These are phyloP conservation scores for Candida boleticola DNA, from an alignment of 805 yeast genomes.

Conservation along the genomic window DNA sequence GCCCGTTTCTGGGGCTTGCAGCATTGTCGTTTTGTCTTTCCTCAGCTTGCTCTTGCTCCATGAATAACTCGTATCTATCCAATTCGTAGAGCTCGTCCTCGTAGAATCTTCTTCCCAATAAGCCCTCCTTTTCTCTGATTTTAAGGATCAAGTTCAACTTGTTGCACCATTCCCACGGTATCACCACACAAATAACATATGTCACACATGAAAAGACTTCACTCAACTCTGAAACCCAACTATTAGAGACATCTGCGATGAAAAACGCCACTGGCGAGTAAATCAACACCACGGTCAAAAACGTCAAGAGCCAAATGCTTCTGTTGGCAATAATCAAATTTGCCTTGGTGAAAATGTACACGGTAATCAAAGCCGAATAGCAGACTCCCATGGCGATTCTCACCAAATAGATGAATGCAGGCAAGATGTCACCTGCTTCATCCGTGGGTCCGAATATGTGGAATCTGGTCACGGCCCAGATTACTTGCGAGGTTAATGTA, in stretches of 20 bases:
- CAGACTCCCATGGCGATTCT: constrained; percentile 69
- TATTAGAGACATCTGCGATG: constrained; percentile 70
- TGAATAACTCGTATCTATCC: constrained; percentile 38
- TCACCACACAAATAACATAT: constrained; percentile 67
- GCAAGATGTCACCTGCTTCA: constrained; percentile 55
- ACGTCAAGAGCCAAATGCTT: constrained; percentile 52
- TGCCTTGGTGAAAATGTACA: constrained; percentile 52
- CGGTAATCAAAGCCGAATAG: constrained; percentile 62
- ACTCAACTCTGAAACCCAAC: constrained; percentile 72
- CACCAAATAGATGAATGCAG: constrained; percentile 71
- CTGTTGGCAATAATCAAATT: constrained; percentile 48
- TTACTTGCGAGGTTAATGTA: constrained; percentile 53
- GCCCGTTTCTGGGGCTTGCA: background rate
- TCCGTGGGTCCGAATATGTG: constrained; percentile 32
- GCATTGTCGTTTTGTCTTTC: background rate
- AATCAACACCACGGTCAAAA: constrained; percentile 53
- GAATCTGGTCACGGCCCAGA: constrained; percentile 70
- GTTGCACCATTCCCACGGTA: constrained; percentile 87
- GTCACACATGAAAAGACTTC: constrained; percentile 72
- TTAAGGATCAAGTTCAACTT: constrained; percentile 57
- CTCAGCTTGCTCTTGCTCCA: constrained; percentile 27
- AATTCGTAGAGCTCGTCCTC: constrained; percentile 59
- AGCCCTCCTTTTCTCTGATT: constrained; percentile 63
- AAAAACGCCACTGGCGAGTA: constrained; percentile 67
- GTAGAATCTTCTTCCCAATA: constrained; percentile 70